Evolutionary conservation across 169 alveolate species (phyloP).

Genomic region (Eimeria falciformis): DNA sequence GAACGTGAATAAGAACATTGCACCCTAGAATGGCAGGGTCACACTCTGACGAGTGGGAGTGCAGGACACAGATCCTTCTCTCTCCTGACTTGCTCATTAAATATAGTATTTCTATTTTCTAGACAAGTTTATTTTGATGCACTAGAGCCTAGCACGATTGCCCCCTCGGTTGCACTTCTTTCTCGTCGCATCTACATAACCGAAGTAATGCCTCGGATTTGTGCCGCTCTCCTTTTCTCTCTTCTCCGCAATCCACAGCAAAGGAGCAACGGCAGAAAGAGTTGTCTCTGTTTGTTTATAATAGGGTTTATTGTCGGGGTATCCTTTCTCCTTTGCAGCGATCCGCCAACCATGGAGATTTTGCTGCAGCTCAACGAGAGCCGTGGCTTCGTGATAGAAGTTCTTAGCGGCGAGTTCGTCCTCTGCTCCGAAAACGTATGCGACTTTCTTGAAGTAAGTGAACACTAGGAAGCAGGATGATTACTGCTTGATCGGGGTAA

Average conservation of each 20-base stretch:
- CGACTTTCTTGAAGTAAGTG: constrained; percentile 70
- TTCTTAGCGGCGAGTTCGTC: constrained; percentile 71
- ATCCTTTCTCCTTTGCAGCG: constrained; percentile 59
- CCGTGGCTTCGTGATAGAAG: constrained; percentile 71
- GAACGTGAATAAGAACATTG: too few relatives aligned
- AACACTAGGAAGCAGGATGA: neutral
- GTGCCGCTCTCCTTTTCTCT: too few relatives aligned
- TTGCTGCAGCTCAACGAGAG: constrained; percentile 77
- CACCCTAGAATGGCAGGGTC: too few relatives aligned
- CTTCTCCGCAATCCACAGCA: neutral
- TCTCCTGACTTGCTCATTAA: too few relatives aligned
- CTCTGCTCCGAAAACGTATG: constrained; percentile 75
- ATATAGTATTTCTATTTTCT: too few relatives aligned
- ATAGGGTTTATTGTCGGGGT: neutral
- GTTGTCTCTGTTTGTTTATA: neutral
- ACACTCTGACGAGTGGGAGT: too few relatives aligned
- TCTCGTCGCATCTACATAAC: too few relatives aligned
- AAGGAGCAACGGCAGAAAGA: neutral
- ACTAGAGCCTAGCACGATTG: too few relatives aligned
- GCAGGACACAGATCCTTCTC: too few relatives aligned
- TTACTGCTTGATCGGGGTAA: neutral
- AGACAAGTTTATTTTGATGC: too few relatives aligned
- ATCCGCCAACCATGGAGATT: constrained; percentile 79
- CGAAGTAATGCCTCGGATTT: too few relatives aligned
- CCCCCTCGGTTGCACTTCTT: too few relatives aligned